Base-by-base conservation (phyloP, 441 rosid genomes). In the Erodium texanum region DNA sequence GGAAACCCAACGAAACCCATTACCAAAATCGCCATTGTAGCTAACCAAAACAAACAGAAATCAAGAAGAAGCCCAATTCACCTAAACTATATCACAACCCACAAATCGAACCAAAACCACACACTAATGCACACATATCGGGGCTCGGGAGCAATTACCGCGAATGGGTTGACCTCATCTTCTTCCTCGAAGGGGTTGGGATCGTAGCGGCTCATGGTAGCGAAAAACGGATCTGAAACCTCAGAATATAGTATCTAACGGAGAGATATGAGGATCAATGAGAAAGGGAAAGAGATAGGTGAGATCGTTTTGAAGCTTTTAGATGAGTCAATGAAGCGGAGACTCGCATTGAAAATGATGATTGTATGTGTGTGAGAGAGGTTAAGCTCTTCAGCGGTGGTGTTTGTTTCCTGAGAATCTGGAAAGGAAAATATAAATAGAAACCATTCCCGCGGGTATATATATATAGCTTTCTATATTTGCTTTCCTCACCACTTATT, bases 151-250 rank as follows among this genome's bases (percentile, higher is more conserved):
- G 24, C 14, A 68, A 80, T 70, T 82, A 93, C 98, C 79, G 99
- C 86, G 71, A 92, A 95, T 69, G 99, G 98, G 82, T 92, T 94
- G 71, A 85, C 87, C 38, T 87, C 93, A 18, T 90, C 52, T 45
- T 45, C 97, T 41, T 89, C 98, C 15, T 81, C 98, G 81, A 90
- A 92, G 10, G 98, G 88, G 76, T 81, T 95, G 63, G 94, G 68
- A 75, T 89, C 90, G 79, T 74, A 82, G 65, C 83, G 91, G 74
- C 86, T 87, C 98, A 95, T 92, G 67, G 48, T 72, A 67, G 67
- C 41, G 74, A 72, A 83, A 66, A 70, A 41, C 56, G 74, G 75
- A 83, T 43, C 71, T 18, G 14, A 1, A 68, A 16, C 38, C 67
- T 38, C 19, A 65, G 66, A 64, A 34, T 64, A 6, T 12, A 27